Percentiles rank a stretch among this genome's conserved stretches.
phyloP scores from a whole-genome alignment of 257 asterid species.

The Solanum stenotomum region DNA sequence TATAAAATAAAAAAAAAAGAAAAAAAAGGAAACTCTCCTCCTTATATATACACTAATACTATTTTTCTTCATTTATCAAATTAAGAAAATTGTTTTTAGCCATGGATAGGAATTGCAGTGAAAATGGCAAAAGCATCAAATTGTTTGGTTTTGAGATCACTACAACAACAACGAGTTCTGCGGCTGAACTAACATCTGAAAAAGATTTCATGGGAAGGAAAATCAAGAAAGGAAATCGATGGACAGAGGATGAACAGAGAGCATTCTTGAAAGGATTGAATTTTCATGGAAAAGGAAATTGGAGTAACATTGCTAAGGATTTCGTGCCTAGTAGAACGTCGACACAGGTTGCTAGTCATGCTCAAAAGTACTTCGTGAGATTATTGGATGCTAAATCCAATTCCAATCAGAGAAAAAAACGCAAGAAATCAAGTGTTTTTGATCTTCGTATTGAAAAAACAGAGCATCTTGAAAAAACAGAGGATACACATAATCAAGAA shows the following conservation, averaged over 20 bases:
- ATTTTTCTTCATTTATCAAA: too few relatives aligned
- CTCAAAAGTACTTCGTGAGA: background rate
- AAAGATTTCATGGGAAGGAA: too few relatives aligned
- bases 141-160: too few relatives aligned
- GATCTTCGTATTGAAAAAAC: too few relatives aligned
- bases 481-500: background rate
- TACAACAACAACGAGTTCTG: too few relatives aligned
- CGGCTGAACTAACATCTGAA: accelerated
- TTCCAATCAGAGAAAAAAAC: background rate
- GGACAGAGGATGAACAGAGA: background rate
- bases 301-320: background rate
- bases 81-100: too few relatives aligned
- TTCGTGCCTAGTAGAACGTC: background rate
- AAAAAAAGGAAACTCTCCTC: too few relatives aligned
- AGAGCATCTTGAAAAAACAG: too few relatives aligned
- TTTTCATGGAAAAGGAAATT: background rate
- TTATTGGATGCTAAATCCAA: background rate
- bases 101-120: too few relatives aligned
- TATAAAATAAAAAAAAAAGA: accelerated
- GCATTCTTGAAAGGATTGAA: background rate
- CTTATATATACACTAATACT: too few relatives aligned
- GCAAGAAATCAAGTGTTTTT: background rate
- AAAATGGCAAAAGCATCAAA: too few relatives aligned
- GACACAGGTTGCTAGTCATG: background rate
- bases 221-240: background rate